Evolutionary conservation across 225 moss, liverwort and hornwort species (phyloP).

Genomic region (Takakia lepidozioides): DNA sequence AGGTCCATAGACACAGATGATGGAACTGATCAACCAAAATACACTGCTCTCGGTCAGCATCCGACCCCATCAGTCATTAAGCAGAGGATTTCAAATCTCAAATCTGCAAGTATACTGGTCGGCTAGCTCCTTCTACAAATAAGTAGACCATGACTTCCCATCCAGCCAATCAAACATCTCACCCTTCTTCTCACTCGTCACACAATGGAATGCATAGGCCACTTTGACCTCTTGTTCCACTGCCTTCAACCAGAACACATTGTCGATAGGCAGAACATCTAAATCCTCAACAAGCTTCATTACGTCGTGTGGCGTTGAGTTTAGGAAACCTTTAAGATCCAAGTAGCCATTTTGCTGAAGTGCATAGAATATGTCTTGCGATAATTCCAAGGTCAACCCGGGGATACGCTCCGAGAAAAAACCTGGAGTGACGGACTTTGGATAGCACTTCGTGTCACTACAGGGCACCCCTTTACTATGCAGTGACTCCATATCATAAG

Average conservation of each 20-base stretch:
- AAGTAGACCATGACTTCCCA: no score
- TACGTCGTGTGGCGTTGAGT: constrained; percentile 22
- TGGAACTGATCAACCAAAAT: no score
- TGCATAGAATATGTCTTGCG: constrained; percentile 9
- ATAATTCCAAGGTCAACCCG: neutral
- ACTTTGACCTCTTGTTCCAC: constrained; percentile 25
- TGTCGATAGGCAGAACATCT: constrained; percentile 6
- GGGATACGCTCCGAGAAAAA: constrained; percentile 17
- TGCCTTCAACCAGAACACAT: neutral
- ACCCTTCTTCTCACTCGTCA: no score
- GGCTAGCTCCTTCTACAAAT: no score
- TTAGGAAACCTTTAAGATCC: constrained; percentile 10
- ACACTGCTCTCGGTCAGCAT: no score
- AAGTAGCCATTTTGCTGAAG: neutral
- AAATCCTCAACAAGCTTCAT: constrained; percentile 15
- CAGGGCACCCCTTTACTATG: constrained; percentile 3
- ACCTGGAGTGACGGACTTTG: neutral
- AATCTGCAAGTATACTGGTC: no score
- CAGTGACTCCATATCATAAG: constrained; percentile 6
- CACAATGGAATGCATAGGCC: constrained; percentile 22
- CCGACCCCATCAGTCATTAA: no score
- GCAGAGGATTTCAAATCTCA: no score
- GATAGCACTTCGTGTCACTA: constrained; percentile 6
- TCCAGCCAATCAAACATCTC: no score
- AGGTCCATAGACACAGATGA: no score